Conservation (phyloP, 2,329 filamentous ascomycete genomes). For the Penicillium sp. region DNA sequence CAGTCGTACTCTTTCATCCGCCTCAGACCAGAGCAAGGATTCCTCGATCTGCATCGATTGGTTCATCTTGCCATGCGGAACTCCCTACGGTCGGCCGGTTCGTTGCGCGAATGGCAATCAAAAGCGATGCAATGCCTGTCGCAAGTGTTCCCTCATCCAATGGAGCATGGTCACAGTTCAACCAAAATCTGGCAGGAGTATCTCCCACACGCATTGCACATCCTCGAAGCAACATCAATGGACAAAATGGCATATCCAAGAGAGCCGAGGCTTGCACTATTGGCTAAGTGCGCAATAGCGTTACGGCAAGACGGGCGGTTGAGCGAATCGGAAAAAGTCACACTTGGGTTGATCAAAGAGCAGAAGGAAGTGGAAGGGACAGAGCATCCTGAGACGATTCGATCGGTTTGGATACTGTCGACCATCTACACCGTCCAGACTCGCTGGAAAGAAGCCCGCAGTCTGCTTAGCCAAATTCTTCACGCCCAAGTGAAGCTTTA, state of each 20-base stretch:
- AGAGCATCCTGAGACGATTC: background rate
- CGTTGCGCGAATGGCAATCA: background rate
- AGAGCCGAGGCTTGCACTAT: background rate
- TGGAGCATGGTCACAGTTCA: background rate
- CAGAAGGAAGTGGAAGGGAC: background rate
- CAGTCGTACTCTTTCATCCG: conserved; percentile 25
- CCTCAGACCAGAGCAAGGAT: background rate
- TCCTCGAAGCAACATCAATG: too few species aligned
- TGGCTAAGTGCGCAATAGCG: background rate
- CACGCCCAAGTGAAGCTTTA: too few species aligned
- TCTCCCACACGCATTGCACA: background rate
- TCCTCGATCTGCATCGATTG: conserved; percentile 32
- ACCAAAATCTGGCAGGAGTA: background rate
- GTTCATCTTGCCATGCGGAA: conserved; percentile 32
- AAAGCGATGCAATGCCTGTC: background rate
- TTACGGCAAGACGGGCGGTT: background rate
- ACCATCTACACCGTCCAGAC: too few species aligned
- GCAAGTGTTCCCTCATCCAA: background rate
- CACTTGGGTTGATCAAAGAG: background rate
- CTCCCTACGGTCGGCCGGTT: conserved; percentile 22
- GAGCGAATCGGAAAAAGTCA: background rate
- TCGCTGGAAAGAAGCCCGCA: too few species aligned
- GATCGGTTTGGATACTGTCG: background rate
- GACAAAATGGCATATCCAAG: too few species aligned
- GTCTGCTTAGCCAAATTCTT: too few species aligned